Evolutionary conservation across 345 rosid species (phyloP).

Genomic region (Isatis tinctoria): DNA sequence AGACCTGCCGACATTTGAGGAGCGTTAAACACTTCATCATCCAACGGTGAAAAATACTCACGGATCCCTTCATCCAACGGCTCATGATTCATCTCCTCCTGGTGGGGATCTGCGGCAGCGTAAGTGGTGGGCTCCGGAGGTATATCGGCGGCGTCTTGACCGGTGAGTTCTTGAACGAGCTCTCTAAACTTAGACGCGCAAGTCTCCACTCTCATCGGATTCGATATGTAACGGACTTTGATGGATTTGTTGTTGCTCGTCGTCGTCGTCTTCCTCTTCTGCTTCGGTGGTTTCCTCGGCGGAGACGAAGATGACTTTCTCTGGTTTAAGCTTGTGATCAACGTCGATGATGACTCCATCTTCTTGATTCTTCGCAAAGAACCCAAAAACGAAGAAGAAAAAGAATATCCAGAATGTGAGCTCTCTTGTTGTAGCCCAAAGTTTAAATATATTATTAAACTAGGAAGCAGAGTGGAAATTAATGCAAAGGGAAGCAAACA

Average conservation of each 20-base stretch:
- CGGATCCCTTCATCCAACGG: neutral
- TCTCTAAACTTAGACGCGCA: constrained; percentile 73
- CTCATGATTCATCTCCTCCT: constrained; percentile 16
- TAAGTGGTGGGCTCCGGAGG: constrained; percentile 16
- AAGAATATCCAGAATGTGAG: neutral
- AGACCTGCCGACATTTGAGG: constrained; percentile 27
- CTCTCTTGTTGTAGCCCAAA: neutral
- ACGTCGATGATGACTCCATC: constrained; percentile 31
- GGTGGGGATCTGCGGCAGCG: constrained; percentile 8
- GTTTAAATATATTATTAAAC: neutral
- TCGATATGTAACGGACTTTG: constrained; percentile 81
- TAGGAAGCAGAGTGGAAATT: constrained; percentile 13
- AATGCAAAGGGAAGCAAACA: constrained; percentile 12
- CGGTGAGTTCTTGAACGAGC: constrained; percentile 83
- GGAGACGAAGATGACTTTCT: constrained; percentile 16
- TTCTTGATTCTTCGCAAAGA: neutral
- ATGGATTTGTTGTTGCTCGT: constrained; percentile 25
- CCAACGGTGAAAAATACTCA: constrained; percentile 31
- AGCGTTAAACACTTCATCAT: constrained; percentile 14
- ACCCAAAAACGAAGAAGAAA: neutral
- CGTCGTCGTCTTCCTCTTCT: constrained; percentile 18
- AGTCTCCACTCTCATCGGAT: constrained; percentile 69
- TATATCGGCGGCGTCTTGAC: constrained; percentile 59
- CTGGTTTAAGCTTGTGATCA: constrained; percentile 8
- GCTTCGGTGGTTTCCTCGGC: constrained; percentile 15